Evolutionary conservation across 768 basidiomycete genomes (phyloP), one percentile per base, ranked within the genome.

Genomic region (Lentinus tigrinus): DNA sequence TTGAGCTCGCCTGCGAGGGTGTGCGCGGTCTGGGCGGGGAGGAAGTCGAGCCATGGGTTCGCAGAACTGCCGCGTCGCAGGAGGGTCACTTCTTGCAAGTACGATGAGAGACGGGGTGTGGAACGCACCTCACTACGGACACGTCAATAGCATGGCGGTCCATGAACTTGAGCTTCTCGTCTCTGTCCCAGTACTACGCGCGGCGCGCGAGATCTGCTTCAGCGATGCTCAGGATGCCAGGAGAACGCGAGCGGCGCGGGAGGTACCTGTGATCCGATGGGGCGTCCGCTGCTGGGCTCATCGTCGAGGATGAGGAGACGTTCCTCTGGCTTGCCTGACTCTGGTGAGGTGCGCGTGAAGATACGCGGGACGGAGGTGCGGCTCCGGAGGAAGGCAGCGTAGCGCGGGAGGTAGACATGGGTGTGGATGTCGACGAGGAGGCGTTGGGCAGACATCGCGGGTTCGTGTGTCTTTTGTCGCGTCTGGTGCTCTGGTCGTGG

Each of bases 31-130:
- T 81, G 67, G 10, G 89, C 81, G 4, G 87, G 71, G 23, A 95
- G 80, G 67, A 94, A 95, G 71, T 95, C 93, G 36, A 95, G 82
- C 93, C 93, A 95, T 9, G 93, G 93, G 67, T 95, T 95, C 26
- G 93, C 93, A 24, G 89, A 83, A 69, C 91, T 92, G 64, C 16
- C n/a, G n/a, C n/a, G n/a, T n/a, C n/a, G n/a, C n/a, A n/a, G n/a
- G n/a, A n/a, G n/a, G n/a, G n/a, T n/a, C n/a, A n/a, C n/a, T n/a
- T n/a, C n/a, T n/a, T n/a, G n/a, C n/a, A n/a, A n/a, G n/a, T n/a
- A n/a, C n/a, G n/a, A n/a, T n/a, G n/a, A n/a, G n/a, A n/a, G n/a
- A n/a, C n/a, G n/a, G n/a, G n/a, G n/a, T n/a, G n/a, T n/a, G n/a
- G n/a, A n/a, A 47, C 68, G 21, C 55, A 87, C 89, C 89, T 91